A percentile compares a stretch with the other conserved stretches of the same genome.
These are phyloP conservation scores for Chytriomyces confervae DNA, from an alignment of 192 early-diverging fungal genomes.

Conservation along the genomic window DNA sequence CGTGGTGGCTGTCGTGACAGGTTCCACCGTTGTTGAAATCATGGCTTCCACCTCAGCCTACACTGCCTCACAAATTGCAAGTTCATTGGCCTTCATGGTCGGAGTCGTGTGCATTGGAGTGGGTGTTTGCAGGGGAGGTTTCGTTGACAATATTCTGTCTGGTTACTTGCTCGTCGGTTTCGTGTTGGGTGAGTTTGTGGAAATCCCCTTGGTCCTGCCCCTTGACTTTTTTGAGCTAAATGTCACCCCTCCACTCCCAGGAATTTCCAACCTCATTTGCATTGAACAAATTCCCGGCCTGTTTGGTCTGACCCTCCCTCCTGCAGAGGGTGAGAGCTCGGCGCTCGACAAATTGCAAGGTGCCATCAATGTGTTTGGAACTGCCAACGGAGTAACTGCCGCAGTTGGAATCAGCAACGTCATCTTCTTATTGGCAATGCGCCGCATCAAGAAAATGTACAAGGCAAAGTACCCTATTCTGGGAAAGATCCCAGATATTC, in stretches of 20 bases:
- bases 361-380: slow-evolving; percentile 16
- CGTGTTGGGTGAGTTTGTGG: background rate
- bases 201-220: background rate
- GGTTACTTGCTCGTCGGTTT: slow-evolving; percentile 45
- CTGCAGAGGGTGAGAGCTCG: background rate
- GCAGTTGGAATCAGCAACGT: slow-evolving; percentile 28
- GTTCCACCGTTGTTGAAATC: slow-evolving; percentile 3
- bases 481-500: slow-evolving; percentile 37
- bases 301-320: slow-evolving; percentile 14
- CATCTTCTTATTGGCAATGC: slow-evolving; percentile 34
- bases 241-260: background rate
- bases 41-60: background rate
- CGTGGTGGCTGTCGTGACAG: slow-evolving; percentile 6
- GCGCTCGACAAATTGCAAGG: slow-evolving; percentile 37
- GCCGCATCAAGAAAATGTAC: slow-evolving; percentile 27
- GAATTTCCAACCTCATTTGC: slow-evolving; percentile 38
- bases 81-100: slow-evolving; percentile 39
- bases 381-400: slow-evolving; percentile 10
- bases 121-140: slow-evolving; percentile 42
- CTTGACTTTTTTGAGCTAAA: background rate
- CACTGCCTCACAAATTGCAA: slow-evolving; percentile 33
- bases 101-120: slow-evolving; percentile 40
- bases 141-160: slow-evolving; percentile 50
- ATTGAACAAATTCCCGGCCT: slow-evolving; percentile 47
- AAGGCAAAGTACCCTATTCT: slow-evolving; percentile 7